These are phyloP conservation scores for Naganishia antarctica DNA, from an alignment of 768 basidiomycete genomes.

Conservation along the genomic window DNA sequence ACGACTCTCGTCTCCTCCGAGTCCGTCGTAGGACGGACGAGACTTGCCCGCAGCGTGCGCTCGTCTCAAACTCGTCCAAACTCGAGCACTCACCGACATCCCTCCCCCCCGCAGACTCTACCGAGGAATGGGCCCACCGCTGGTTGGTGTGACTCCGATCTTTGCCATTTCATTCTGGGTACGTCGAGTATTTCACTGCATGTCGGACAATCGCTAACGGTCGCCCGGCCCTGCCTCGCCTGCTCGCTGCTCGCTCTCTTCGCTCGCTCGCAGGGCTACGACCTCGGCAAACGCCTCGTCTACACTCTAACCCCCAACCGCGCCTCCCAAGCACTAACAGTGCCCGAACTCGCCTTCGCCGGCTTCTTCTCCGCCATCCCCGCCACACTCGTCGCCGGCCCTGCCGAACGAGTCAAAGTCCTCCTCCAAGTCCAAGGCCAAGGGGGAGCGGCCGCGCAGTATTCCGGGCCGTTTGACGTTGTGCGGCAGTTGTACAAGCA, in stretches of 20 bases:
- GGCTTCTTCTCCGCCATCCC: slow-evolving; percentile 94
- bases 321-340: slow-evolving; percentile 60
- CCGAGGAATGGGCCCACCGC: slow-evolving; percentile 72
- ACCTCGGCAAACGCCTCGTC: slow-evolving; percentile 83
- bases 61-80: too few species aligned
- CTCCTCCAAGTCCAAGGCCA: slow-evolving; percentile 91
- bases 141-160: slow-evolving; percentile 93
- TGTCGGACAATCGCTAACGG: too few species aligned
- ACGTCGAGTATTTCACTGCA: too few species aligned
- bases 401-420: slow-evolving; percentile 95
- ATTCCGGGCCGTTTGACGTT: slow-evolving; percentile 88
- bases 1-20: too few species aligned
- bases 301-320: slow-evolving; percentile 73
- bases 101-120: slow-evolving; percentile 41
- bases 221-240: background rate
- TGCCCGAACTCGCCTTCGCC: slow-evolving; percentile 76
- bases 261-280: slow-evolving; percentile 66
- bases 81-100: too few species aligned
- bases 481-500: slow-evolving; percentile 84
- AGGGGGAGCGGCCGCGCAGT: slow-evolving; percentile 61
- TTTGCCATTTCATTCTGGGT: slow-evolving; percentile 99
- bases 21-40: background rate
- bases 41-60: too few species aligned
- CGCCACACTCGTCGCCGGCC: slow-evolving; percentile 84
- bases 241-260: background rate